A percentile compares a stretch with the other conserved stretches of the same genome.
These are phyloP conservation scores for Leccinum solheimii DNA, from an alignment of 1,284 basidiomycete genomes.

Conservation along the genomic window DNA sequence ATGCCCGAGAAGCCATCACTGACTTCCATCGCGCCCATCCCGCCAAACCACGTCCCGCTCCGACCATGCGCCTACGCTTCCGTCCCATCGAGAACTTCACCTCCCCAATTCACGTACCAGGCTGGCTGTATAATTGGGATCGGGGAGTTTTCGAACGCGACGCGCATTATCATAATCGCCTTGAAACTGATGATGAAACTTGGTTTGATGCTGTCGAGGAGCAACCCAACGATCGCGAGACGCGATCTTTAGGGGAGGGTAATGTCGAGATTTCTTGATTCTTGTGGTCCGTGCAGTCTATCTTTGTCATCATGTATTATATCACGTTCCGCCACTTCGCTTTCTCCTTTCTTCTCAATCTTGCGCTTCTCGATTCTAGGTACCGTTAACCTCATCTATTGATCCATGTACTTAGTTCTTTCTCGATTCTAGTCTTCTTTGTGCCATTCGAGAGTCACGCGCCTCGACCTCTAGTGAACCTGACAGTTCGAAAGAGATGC, in stretches of 20 bases:
- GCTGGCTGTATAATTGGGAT: neutral
- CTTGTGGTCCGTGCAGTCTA: neutral
- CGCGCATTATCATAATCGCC: too few relatives aligned
- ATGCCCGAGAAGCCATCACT: neutral
- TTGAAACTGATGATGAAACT: neutral
- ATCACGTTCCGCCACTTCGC: too few relatives aligned
- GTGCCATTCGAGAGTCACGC: too few relatives aligned
- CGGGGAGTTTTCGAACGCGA: neutral
- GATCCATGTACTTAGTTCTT: too few relatives aligned
- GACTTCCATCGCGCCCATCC: constrained; percentile 4
- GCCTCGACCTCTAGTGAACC: too few relatives aligned
- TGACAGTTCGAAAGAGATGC: too few relatives aligned
- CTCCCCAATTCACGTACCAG: neutral
- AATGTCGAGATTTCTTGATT: neutral
- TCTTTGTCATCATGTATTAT: too few relatives aligned
- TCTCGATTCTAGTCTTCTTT: too few relatives aligned
- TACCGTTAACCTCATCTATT: too few relatives aligned
- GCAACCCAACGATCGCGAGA: neutral
- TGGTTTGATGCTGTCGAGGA: neutral
- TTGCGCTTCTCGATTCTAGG: too few relatives aligned
- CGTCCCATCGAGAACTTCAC: constrained; percentile 6
- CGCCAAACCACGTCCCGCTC: neutral
- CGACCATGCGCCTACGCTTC: constrained; percentile 1
- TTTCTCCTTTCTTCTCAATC: too few relatives aligned
- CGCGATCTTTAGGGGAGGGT: neutral